Evolutionary conservation across 768 basidiomycete genomes (phyloP), one percentile per base, ranked within the genome.

Genomic region (Lactarius vividus): DNA sequence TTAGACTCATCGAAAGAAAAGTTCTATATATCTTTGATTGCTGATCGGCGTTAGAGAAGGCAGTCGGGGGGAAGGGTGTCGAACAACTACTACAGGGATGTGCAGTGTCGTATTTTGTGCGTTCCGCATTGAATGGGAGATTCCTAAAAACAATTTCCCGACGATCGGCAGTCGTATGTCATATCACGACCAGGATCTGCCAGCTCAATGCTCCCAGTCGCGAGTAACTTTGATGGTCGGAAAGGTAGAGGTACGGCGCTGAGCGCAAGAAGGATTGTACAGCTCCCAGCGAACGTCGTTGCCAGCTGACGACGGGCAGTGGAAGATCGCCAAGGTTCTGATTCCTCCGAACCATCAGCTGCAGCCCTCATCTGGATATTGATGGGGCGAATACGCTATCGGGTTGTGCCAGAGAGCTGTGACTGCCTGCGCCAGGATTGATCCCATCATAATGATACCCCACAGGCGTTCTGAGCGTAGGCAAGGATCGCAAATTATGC

Each of bases 341-440:
- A 35, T 54, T 4, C 28, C 3, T n/a, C 53, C 49, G 55, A 52
- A n/a, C 49, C 49, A 62, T 66, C 65, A 66, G 13, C 57, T 20
- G 28, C 31, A 52, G 31, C 60, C 7, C 31, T 31, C 16, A 40
- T 40, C 16, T 40, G 6, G 16, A 40, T 6, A 40, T 40, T 40
- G 40, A 40, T 40, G 40, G 33, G 16, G 40, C 5, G 40, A 40
- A 18, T 18, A 18, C 16, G 6, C 16, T 7, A 40, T 40, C 6
- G 16, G 6, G 40, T 40, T 16, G 40, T 40, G 40, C 40, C 16
- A 59, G 26, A 29, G 54, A 33, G 29, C 44, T 1, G 56, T 58
- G 54, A 13, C 57, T 18, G n/a, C 26, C 46, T 9, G 6, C 16
- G 20, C 7, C 31, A 35, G 31, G 9, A 9, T 35, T 35, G 55